These are phyloP conservation scores for Rugosomyces carneus DNA, from an alignment of 1,284 basidiomycete species.

Conservation along the genomic window DNA sequence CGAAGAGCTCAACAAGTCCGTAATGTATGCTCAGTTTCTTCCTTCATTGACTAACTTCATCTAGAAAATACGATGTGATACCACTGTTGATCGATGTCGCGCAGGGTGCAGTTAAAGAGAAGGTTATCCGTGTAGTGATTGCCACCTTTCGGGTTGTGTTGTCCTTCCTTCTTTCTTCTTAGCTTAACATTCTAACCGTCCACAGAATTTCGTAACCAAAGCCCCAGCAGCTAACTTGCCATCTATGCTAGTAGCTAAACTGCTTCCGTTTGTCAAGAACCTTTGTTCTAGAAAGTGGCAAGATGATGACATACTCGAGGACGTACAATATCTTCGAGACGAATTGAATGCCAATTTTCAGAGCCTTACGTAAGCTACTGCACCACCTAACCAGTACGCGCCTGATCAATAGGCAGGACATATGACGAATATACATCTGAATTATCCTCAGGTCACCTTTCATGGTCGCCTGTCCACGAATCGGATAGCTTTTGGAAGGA, in stretches of 20 bases:
- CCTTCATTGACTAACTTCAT: background rate
- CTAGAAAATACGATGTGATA: slow-evolving; percentile 86
- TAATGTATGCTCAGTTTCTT: background rate
- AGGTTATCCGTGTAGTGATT: slow-evolving; percentile 92
- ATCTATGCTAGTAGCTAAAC: slow-evolving; percentile 86
- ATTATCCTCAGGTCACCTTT: slow-evolving; percentile 82
- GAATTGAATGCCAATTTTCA: slow-evolving; percentile 81
- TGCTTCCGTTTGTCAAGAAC: slow-evolving; percentile 84
- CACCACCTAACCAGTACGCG: slow-evolving; percentile 2
- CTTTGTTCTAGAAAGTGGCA: slow-evolving; percentile 86
- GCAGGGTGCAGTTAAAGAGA: slow-evolving; percentile 92
- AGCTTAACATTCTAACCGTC: background rate
- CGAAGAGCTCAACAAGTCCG: slow-evolving; percentile 75
- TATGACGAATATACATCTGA: slow-evolving; percentile 96
- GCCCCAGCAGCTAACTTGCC: slow-evolving; percentile 82
- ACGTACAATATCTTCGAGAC: slow-evolving; percentile 79
- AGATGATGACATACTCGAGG: slow-evolving; percentile 92
- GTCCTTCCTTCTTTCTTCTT: background rate
- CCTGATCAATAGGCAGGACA: slow-evolving; percentile 48
- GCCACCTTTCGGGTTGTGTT: slow-evolving; percentile 78
- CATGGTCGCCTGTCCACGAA: slow-evolving; percentile 94
- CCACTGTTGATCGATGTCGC: slow-evolving; percentile 85
- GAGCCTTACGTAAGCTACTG: slow-evolving; percentile 70
- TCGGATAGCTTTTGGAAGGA: slow-evolving; percentile 98
- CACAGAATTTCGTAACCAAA: slow-evolving; percentile 80